Conservation (phyloP, 2,329 filamentous ascomycete species). For the Trichoderma simmonsii region DNA sequence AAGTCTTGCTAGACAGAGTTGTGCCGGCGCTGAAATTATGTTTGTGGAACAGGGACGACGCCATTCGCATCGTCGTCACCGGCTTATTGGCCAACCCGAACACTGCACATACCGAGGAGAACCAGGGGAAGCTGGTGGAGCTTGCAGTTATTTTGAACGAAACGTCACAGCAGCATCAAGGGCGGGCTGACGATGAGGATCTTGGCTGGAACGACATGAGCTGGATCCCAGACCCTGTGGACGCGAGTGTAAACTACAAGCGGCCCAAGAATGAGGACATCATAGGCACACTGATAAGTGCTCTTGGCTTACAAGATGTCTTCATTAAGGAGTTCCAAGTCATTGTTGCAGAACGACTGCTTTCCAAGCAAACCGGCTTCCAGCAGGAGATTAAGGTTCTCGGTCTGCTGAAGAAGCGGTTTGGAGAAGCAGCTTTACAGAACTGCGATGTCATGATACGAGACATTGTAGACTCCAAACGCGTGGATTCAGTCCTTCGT, state of each 20-base stretch:
- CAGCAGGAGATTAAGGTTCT: conserved; percentile 79
- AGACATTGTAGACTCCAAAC: conserved; percentile 80
- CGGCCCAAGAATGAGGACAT: conserved; percentile 87
- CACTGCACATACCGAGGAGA: conserved; percentile 46
- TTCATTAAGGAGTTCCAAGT: conserved; percentile 94
- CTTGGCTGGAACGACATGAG: conserved; percentile 89
- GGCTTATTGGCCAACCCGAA: conserved; percentile 64
- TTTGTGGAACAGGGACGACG: conserved; percentile 72
- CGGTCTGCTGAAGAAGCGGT: conserved; percentile 80
- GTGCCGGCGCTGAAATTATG: conserved; percentile 72
- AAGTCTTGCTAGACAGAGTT: conserved; percentile 72
- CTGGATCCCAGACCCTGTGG: conserved; percentile 89
- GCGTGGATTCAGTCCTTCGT: conserved; percentile 67
- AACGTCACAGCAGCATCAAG: conserved; percentile 51
- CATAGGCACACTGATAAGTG: conserved; percentile 81
- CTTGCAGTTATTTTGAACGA: conserved; percentile 65
- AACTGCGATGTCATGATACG: conserved; percentile 97
- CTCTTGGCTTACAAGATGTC: conserved; percentile 83
- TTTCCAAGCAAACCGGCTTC: conserved; percentile 65
- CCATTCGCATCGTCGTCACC: conserved; percentile 72
- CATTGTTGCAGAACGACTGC: conserved; percentile 79
- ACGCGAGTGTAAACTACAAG: conserved; percentile 89
- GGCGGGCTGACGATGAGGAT: conserved; percentile 61
- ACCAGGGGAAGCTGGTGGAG: conserved; percentile 58
- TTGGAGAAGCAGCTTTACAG: conserved; percentile 82